These are phyloP conservation scores for Firmiana major DNA, from an alignment of 345 rosid genomes.

Conservation along the genomic window DNA sequence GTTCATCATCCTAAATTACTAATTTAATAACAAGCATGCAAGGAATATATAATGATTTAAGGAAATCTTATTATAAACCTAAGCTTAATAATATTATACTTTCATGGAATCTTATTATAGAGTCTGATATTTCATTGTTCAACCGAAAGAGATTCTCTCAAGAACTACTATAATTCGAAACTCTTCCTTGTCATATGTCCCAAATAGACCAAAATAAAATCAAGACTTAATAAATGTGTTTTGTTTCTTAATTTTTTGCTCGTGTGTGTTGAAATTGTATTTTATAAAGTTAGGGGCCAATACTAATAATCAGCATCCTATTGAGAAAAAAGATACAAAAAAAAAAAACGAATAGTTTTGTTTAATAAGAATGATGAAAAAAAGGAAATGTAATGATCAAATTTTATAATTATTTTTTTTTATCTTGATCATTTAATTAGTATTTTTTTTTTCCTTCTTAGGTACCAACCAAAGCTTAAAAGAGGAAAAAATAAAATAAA, in stretches of 20 bases:
- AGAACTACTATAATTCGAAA: neutral
- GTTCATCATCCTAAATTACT: neutral
- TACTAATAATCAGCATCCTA: neutral
- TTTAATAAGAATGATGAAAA: too few relatives aligned
- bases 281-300: neutral
- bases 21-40: neutral
- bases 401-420: too few relatives aligned
- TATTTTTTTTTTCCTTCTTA: too few relatives aligned
- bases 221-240: neutral
- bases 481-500: neutral
- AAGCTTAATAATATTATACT: neutral
- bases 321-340: neutral
- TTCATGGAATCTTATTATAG: neutral
- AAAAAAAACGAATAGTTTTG: too few relatives aligned
- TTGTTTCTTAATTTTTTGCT: neutral
- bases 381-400: too few relatives aligned
- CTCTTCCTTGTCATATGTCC: neutral
- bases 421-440: too few relatives aligned
- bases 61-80: neutral
- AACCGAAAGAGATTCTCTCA: neutral
- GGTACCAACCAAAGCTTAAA: neutral
- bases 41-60: neutral
- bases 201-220: neutral
- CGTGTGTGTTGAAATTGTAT: neutral
- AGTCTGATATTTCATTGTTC: neutral